These are phyloP conservation scores for Trametes punicea DNA, from an alignment of 768 basidiomycete species.

Conservation along the genomic window DNA sequence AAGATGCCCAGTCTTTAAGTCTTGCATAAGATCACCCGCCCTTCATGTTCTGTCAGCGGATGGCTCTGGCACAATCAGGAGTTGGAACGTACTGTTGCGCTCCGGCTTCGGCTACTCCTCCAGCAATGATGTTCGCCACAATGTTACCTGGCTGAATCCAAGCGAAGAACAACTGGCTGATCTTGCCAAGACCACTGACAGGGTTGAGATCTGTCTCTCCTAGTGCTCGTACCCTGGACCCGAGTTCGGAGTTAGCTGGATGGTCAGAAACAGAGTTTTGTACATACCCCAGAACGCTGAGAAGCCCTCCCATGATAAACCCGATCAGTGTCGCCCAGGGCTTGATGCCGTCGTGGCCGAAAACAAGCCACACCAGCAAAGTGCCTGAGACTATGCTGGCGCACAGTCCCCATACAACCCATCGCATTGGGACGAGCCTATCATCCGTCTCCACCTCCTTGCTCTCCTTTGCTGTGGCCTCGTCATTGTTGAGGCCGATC, in stretches of 20 bases:
- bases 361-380: constrained; percentile 80
- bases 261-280: neutral
- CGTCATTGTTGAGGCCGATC: constrained; percentile 11
- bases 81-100: constrained; percentile 69
- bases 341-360: constrained; percentile 87
- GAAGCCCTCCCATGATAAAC: constrained; percentile 74
- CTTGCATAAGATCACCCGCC: constrained; percentile 98
- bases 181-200: constrained; percentile 90
- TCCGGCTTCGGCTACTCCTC: constrained; percentile 95
- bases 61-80: neutral
- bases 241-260: neutral
- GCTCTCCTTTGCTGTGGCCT: constrained; percentile 37
- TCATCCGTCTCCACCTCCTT: constrained; percentile 75
- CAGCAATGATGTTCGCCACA: constrained; percentile 97
- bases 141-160: constrained; percentile 93
- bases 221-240: constrained; percentile 76
- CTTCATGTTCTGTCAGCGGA: constrained; percentile 36
- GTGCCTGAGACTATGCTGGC: constrained; percentile 68
- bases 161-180: constrained; percentile 91
- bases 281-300: constrained; percentile 84
- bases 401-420: constrained; percentile 71
- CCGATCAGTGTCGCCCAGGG: constrained; percentile 93
- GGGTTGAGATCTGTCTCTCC: constrained; percentile 96
- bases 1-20: constrained; percentile 95
- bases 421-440: constrained; percentile 73